phyloP scores from a whole-genome alignment of 2,329 filamentous ascomycete genomes.

The Aspergillus sergii region DNA sequence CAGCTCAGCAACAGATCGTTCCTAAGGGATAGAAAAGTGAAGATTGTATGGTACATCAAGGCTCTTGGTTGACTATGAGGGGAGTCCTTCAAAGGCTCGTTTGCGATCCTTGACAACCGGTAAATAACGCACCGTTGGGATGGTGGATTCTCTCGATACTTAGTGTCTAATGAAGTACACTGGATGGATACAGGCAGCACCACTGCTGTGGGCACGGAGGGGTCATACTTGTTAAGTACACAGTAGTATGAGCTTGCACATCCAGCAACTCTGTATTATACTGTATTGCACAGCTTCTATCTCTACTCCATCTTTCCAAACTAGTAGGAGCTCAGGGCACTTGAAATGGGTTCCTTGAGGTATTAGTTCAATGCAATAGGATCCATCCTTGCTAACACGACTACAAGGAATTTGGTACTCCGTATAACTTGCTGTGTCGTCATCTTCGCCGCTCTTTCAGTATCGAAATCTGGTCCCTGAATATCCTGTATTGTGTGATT shows the following conservation, averaged over 20 bases:
- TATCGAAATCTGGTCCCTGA: background rate
- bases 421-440: background rate
- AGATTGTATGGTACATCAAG: background rate
- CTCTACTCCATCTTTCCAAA: background rate
- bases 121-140: constrained; percentile 1
- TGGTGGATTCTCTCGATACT: background rate
- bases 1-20: background rate
- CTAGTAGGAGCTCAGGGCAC: background rate
- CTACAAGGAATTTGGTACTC: background rate
- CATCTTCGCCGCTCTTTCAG: background rate
- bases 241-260: background rate
- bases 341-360: background rate
- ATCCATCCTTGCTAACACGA: background rate
- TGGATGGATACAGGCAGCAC: background rate
- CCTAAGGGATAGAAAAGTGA: background rate
- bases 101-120: background rate
- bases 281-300: background rate
- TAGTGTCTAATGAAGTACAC: background rate
- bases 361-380: background rate
- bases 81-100: background rate
- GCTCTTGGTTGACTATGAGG: background rate
- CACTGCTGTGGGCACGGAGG: background rate
- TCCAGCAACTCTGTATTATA: background rate
- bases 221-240: background rate
- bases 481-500: background rate